Base-by-base conservation (phyloP, 805 yeast genomes). In the Monosporozyma solicola region DNA sequence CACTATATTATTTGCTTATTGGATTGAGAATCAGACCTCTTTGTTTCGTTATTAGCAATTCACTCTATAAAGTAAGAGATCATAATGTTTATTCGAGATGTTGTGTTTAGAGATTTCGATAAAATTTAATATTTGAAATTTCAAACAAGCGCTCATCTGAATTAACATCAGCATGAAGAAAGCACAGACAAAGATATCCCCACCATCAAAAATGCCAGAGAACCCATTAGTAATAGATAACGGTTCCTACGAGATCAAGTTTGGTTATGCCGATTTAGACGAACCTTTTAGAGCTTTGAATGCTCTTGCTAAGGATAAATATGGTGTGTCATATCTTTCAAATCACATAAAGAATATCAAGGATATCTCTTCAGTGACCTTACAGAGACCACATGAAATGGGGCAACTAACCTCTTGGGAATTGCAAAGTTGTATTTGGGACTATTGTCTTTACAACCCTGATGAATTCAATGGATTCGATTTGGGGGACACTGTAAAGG, bases 341-440 rank as follows among this genome's bases (percentile, higher is more conserved):
- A 85, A 87, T 54, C 85, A 84, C 57, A 61, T 84, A 10, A 69
- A 77, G 16, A 73, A 75, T 15, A 80, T 92, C 48, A 80, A 78
- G 55, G 94, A 90, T 63, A 82, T 82, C 39, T 82, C 95, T 0
- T 87, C 90, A 0, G 75, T 91, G 5, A 76, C 77, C 22, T 80
- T 85, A 68, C 78, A 85, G 55, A 74, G 98, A 52, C 97, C 99
- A 0, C 81, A 82, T 53, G 97, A 90, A 57, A 83, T 84, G 59
- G 97, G 97, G 3, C 95, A 91, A 59, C 72, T 94, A 50, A 82
- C 84, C 0, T 87, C 92, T 41, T 94, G 98, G 99, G 96, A 88
- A 57, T 72, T 87, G 2, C 90, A 94, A 64, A 85, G 85, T 61
- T 84, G 85, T 24, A 78, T 94, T 1, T 94, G 98, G 99, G 98